These are phyloP conservation scores for Leptomonas seymouri DNA, from an alignment of 208 protist genomes.

Conservation along the genomic window DNA sequence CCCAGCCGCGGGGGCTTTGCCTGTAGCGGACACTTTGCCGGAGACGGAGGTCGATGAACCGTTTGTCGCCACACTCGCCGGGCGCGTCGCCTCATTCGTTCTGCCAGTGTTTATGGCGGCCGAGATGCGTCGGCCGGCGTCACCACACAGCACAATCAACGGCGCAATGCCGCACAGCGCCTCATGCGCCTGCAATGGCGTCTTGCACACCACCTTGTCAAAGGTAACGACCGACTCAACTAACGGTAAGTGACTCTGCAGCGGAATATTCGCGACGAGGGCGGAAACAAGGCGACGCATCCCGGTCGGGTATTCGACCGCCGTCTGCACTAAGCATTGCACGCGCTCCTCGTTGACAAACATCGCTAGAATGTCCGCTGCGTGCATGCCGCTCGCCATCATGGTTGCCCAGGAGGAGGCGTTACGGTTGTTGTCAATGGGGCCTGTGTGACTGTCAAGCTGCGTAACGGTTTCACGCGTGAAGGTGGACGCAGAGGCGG, in stretches of 20 bases:
- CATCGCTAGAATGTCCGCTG: slow-evolving; percentile 47
- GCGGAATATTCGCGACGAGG: slow-evolving; percentile 52
- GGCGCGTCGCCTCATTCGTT: neutral
- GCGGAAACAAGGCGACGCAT: slow-evolving; percentile 51
- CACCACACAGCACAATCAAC: slow-evolving; percentile 55
- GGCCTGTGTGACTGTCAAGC: slow-evolving; percentile 4
- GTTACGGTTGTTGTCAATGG: slow-evolving; percentile 30
- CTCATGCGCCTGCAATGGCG: slow-evolving; percentile 57
- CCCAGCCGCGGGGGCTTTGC: neutral
- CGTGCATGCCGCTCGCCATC: slow-evolving; percentile 48
- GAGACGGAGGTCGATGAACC: neutral
- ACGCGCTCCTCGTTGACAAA: slow-evolving; percentile 48
- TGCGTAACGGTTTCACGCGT: slow-evolving; percentile 16
- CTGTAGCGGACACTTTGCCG: neutral
- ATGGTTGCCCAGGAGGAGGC: slow-evolving; percentile 42
- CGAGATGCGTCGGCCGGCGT: slow-evolving; percentile 26
- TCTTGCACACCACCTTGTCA: slow-evolving; percentile 54
- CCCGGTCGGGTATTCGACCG: slow-evolving; percentile 33
- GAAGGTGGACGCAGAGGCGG: slow-evolving; percentile 41
- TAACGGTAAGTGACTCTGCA: slow-evolving; percentile 58
- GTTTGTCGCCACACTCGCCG: slow-evolving; percentile 2
- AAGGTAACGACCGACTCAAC: slow-evolving; percentile 76
- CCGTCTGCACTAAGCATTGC: slow-evolving; percentile 45
- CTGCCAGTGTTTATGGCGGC: slow-evolving; percentile 19
- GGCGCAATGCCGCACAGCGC: slow-evolving; percentile 53